A percentile compares a stretch with the other conserved stretches of the same genome.
phyloP scores from a whole-genome alignment of 371 early-diverging fungal genomes.

The Batkoa obscura region DNA sequence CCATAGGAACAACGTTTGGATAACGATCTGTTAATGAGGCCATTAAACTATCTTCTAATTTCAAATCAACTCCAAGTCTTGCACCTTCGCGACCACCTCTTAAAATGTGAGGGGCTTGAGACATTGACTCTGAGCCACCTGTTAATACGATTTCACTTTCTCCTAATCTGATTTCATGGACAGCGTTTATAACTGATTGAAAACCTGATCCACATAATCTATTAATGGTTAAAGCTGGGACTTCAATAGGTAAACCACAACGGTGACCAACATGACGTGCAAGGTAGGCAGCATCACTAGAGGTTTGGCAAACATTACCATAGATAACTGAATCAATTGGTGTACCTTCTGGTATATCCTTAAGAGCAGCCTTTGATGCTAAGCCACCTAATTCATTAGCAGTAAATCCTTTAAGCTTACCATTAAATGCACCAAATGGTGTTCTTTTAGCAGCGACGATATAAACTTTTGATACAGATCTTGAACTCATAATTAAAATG shows the following conservation, averaged over 20 bases:
- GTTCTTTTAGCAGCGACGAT: constrained; percentile 41
- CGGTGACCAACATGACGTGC: constrained; percentile 87
- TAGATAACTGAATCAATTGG: constrained; percentile 79
- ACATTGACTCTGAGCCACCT: constrained; percentile 91
- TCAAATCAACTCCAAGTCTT: constrained; percentile 68
- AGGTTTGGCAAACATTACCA: constrained; percentile 88
- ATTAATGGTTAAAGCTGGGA: constrained; percentile 83
- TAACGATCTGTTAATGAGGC: constrained; percentile 72
- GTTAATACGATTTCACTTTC: constrained; percentile 74
- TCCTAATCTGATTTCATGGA: constrained; percentile 69
- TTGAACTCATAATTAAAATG: background rate
- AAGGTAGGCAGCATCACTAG: constrained; percentile 63
- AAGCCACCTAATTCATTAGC: constrained; percentile 85
- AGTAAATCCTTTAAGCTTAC: constrained; percentile 34
- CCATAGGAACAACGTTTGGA: constrained; percentile 79
- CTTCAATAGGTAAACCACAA: constrained; percentile 55
- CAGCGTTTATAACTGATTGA: constrained; percentile 80
- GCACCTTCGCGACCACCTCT: constrained; percentile 65
- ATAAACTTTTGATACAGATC: constrained; percentile 17
- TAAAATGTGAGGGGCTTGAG: constrained; percentile 68
- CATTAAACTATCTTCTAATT: constrained; percentile 72
- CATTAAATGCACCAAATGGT: constrained; percentile 48
- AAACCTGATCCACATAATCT: constrained; percentile 92
- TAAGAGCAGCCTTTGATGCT: constrained; percentile 74
- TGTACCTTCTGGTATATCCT: constrained; percentile 40